Evolutionary conservation across 768 basidiomycete species (phyloP).

Genomic region (Panellus pusillus): DNA sequence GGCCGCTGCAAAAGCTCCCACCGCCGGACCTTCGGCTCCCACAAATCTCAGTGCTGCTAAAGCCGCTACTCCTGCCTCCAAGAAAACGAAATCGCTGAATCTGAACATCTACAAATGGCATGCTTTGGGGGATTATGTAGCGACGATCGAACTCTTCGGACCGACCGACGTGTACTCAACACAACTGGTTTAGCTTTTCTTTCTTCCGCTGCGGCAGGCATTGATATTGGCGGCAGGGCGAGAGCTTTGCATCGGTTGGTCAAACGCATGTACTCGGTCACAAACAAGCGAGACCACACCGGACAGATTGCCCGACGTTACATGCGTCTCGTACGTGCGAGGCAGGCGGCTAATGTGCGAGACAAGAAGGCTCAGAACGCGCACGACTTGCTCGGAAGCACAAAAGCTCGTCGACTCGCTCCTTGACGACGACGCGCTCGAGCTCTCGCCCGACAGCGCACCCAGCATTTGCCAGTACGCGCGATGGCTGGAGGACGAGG

Average conservation of each 20-base stretch:
- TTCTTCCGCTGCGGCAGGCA: no score
- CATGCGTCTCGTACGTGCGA: conserved; percentile 6
- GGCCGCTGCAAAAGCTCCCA: background rate
- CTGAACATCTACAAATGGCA: conserved; percentile 31
- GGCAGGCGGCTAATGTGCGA: background rate
- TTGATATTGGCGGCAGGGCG: conserved; percentile 30
- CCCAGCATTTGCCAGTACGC: no score
- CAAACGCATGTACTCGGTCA: conserved; percentile 37
- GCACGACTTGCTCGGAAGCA: no score
- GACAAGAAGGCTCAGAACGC: no score
- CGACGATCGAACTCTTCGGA: conserved; percentile 22
- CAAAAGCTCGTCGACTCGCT: no score
- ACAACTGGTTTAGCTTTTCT: conserved; percentile 21
- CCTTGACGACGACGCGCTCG: no score
- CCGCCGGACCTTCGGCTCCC: no score
- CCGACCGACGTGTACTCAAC: conserved; percentile 28
- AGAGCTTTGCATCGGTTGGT: conserved; percentile 40
- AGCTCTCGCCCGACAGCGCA: no score
- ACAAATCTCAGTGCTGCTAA: no score
- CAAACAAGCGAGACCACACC: conserved; percentile 33
- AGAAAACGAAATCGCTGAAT: conserved; percentile 25
- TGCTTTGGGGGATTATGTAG: conserved; percentile 24
- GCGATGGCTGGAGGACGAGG: no score
- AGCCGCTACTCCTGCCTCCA: background rate
- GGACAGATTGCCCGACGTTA: conserved; percentile 30